phyloP scores from a whole-genome alignment of 768 basidiomycete genomes.

The Tylopilus subfusipes region DNA sequence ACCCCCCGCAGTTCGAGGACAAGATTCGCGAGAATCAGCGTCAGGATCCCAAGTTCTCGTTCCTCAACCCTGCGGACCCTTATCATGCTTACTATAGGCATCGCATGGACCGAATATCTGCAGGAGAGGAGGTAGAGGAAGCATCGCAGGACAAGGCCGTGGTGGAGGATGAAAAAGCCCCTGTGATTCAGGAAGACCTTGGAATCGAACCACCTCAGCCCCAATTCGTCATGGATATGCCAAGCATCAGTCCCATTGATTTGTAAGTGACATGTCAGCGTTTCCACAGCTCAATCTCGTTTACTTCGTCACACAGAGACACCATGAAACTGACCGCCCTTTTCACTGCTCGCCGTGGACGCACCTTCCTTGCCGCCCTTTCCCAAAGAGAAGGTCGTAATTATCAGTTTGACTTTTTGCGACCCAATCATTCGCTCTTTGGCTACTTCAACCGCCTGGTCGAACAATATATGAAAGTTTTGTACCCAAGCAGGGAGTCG shows the following conservation, averaged over 20 bases:
- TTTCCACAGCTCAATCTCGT: not conserved
- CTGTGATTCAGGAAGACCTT: slow-evolving; percentile 48
- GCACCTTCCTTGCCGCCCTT: slow-evolving; percentile 78
- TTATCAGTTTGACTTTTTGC: slow-evolving; percentile 96
- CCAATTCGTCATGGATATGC: slow-evolving; percentile 83
- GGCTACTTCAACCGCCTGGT: slow-evolving; percentile 96
- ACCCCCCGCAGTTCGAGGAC: slow-evolving; percentile 91
- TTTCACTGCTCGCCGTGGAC: slow-evolving; percentile 90
- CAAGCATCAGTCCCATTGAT: slow-evolving; percentile 85
- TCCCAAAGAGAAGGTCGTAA: slow-evolving; percentile 90
- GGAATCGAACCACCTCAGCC: slow-evolving; percentile 75
- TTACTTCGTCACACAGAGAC: slow-evolving; percentile 59
- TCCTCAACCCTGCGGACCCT: slow-evolving; percentile 94
- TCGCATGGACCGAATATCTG: slow-evolving; percentile 77
- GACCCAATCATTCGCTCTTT: slow-evolving; percentile 94
- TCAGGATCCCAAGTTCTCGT: slow-evolving; percentile 96
- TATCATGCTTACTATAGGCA: slow-evolving; percentile 98
- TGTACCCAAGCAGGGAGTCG: slow-evolving; percentile 76
- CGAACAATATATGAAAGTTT: slow-evolving; percentile 90
- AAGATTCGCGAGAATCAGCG: slow-evolving; percentile 97
- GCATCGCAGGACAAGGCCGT: slow-evolving; percentile 41
- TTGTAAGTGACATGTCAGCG: slow-evolving; percentile 56
- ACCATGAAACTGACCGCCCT: slow-evolving; percentile 95
- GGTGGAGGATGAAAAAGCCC: slow-evolving; percentile 31
- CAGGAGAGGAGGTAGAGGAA: slow-evolving; percentile 73